These are phyloP conservation scores for Capsicum baccatum DNA, from an alignment of 257 asterid species.

Conservation along the genomic window DNA sequence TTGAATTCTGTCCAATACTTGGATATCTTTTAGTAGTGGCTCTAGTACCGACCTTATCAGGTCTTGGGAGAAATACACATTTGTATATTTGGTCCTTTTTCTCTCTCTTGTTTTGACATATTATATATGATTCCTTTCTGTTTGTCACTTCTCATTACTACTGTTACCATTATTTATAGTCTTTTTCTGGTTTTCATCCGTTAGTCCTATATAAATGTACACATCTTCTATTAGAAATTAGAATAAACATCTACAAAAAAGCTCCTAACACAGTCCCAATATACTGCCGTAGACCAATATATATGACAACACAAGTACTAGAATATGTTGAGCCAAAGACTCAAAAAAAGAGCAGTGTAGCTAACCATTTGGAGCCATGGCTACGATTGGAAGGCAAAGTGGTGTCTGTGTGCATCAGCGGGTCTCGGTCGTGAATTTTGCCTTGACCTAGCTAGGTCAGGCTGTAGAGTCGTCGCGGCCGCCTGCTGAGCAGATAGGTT, in stretches of 20 bases:
- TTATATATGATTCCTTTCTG: too few species aligned
- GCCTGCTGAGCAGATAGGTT: conserved; percentile 62
- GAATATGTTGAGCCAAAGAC: neutral
- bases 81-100: too few species aligned
- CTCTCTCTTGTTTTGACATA: too few species aligned
- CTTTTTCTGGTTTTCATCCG: too few species aligned
- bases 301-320: neutral
- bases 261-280: neutral
- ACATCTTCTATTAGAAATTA: neutral
- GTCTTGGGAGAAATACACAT: too few species aligned
- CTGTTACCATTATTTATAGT: too few species aligned
- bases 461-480: conserved; percentile 69
- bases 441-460: conserved; percentile 66
- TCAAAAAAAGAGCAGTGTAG: neutral
- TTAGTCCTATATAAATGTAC: neutral
- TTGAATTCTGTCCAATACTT: too few species aligned
- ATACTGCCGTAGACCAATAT: neutral
- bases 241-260: neutral
- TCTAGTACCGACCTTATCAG: too few species aligned
- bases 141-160: too few species aligned
- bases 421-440: conserved; percentile 76
- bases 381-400: conserved; percentile 50
- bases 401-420: conserved; percentile 81
- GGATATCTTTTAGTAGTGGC: too few species aligned
- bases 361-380: conserved; percentile 69